Conservation (phyloP, 2,329 filamentous ascomycete genomes). For the Colletotrichum trifolii region DNA sequence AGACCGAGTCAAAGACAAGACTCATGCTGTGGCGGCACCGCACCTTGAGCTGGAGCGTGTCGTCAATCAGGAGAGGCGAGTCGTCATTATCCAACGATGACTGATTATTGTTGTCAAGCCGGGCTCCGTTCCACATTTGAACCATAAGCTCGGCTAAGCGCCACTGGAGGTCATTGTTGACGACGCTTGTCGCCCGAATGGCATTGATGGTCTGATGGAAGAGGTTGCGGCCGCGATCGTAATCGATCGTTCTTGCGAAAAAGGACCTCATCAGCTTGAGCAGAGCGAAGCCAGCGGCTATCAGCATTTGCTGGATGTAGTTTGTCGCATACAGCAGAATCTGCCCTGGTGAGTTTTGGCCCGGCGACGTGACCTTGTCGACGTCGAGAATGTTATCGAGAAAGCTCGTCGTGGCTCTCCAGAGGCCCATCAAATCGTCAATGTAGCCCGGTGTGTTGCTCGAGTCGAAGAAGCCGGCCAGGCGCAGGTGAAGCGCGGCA, state of each 20-base stretch:
- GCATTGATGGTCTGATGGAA: conserved; percentile 78
- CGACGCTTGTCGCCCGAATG: conserved; percentile 78
- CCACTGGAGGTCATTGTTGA: conserved; percentile 82
- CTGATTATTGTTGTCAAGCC: conserved; percentile 60
- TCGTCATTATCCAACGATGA: conserved; percentile 59
- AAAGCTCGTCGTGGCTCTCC: conserved; percentile 77
- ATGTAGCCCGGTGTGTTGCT: conserved; percentile 77
- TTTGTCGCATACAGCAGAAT: conserved; percentile 76
- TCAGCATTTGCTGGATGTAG: conserved; percentile 86
- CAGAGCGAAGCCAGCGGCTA: conserved; percentile 82
- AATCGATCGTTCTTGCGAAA: conserved; percentile 79
- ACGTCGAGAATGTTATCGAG: conserved; percentile 72
- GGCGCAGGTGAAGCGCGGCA: conserved; percentile 78
- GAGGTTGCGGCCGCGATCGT: conserved; percentile 72
- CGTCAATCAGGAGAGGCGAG: conserved; percentile 67
- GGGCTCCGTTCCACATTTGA: conserved; percentile 84
- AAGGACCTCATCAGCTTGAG: conserved; percentile 83
- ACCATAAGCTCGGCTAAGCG: conserved; percentile 86
- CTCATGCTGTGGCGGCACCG: conserved; percentile 87
- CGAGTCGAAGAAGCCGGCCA: conserved; percentile 85
- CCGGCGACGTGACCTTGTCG: conserved; percentile 58
- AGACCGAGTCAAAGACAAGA: conserved; percentile 85
- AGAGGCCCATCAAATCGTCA: conserved; percentile 80
- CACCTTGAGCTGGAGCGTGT: conserved; percentile 83
- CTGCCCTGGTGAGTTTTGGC: conserved; percentile 59